phyloP scores from a whole-genome alignment of 2,329 filamentous ascomycete species.

The Stagonosporopsis cucurbitacearum region DNA sequence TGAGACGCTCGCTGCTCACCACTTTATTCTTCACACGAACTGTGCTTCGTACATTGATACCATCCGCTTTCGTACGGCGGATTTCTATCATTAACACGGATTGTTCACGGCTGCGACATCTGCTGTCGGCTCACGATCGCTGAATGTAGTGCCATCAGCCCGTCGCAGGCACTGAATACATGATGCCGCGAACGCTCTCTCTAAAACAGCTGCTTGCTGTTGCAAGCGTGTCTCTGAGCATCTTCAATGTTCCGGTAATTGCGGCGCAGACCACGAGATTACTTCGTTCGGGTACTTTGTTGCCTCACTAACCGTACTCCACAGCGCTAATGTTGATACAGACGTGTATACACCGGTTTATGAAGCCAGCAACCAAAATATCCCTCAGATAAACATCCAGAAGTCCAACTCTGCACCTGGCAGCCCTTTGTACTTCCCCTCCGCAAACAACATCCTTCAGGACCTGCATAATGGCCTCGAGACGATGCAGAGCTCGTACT shows the following conservation, averaged over 20 bases:
- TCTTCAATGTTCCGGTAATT: slow-evolving; percentile 12
- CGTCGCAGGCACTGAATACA: not conserved
- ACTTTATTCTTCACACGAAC: slow-evolving; percentile 13
- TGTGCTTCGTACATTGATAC: slow-evolving; percentile 16
- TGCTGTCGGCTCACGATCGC: not conserved
- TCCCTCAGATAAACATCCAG: slow-evolving; percentile 8
- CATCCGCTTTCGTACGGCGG: slow-evolving; percentile 19
- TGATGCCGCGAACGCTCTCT: slow-evolving; percentile 6
- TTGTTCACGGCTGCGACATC: not conserved
- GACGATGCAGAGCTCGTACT: slow-evolving; percentile 80
- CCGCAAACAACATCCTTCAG: slow-evolving; percentile 32
- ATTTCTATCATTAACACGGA: not conserved
- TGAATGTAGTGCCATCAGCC: not conserved
- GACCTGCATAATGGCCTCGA: slow-evolving; percentile 65
- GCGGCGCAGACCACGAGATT: slow-evolving; percentile 6
- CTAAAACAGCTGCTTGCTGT: slow-evolving; percentile 8
- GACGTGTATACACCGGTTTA: slow-evolving; percentile 16
- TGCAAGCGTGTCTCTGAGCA: slow-evolving; percentile 9
- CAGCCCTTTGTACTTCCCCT: not conserved
- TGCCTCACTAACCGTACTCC: not conserved
- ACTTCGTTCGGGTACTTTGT: slow-evolving; percentile 14
- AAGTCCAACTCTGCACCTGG: not conserved
- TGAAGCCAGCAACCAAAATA: slow-evolving; percentile 23
- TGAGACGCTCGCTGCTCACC: slow-evolving; percentile 6
- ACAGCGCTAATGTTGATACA: slow-evolving; percentile 13